Conservation (phyloP, 768 basidiomycete species). For the Fomitopsis pulvina region DNA sequence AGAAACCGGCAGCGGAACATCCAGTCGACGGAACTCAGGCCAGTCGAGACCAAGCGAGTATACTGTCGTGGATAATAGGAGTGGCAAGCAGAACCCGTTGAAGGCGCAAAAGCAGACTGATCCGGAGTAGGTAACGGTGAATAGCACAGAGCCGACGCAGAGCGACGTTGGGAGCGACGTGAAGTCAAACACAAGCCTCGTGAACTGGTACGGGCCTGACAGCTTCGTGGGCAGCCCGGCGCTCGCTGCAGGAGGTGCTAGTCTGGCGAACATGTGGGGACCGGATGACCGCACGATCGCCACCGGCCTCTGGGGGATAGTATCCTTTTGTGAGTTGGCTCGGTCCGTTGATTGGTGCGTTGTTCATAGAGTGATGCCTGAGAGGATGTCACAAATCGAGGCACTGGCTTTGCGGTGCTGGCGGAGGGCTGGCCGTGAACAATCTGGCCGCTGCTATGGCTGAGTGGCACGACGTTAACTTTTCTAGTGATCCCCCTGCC, state of each 20-base stretch:
- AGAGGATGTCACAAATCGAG: no score
- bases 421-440: slow-evolving; percentile 29
- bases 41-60: no score
- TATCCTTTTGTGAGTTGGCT: slow-evolving; percentile 23
- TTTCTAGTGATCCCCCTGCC: slow-evolving; percentile 25
- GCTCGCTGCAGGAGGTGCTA: slow-evolving; percentile 28
- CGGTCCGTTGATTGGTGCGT: slow-evolving; percentile 21
- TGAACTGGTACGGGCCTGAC: slow-evolving; percentile 23
- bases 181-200: slow-evolving; percentile 6
- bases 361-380: no score
- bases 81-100: no score
- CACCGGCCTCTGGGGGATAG: slow-evolving; percentile 23
- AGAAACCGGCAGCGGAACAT: no score
- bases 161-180: neutral
- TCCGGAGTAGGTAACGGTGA: no score
- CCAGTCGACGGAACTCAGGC: no score
- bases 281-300: slow-evolving; percentile 20
- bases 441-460: slow-evolving; percentile 28
- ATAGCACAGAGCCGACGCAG: no score
- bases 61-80: no score
- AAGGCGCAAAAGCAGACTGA: no score
- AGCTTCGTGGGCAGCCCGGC: slow-evolving; percentile 28
- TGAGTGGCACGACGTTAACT: slow-evolving; percentile 21
- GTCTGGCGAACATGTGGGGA: slow-evolving; percentile 19
- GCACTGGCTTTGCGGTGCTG: slow-evolving; percentile 26